Conservation (phyloP, 2,329 filamentous ascomycete species). For the Emydomyces testavorans region DNA sequence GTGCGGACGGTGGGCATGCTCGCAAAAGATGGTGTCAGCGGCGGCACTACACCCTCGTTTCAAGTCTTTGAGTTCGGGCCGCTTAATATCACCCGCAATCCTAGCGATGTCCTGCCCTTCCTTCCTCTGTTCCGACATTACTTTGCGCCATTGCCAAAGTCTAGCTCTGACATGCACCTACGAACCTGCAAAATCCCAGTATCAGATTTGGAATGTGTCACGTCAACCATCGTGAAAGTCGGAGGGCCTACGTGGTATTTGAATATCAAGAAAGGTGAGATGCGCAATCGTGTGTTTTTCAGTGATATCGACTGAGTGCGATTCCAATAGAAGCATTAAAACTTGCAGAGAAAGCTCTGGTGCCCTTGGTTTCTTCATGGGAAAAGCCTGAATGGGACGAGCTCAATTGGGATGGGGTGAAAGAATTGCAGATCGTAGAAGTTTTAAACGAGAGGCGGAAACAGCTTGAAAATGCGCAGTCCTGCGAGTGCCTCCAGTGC, state of each 20-base stretch:
- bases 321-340: conserved; percentile 38
- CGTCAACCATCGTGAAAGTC: conserved; percentile 51
- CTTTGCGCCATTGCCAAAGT: conserved; percentile 56
- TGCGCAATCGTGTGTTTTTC: conserved; percentile 15
- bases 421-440: conserved; percentile 70
- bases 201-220: conserved; percentile 72
- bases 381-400: conserved; percentile 67
- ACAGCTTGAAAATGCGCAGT: conserved; percentile 51
- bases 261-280: conserved; percentile 40
- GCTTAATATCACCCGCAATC: conserved; percentile 56
- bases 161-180: conserved; percentile 54
- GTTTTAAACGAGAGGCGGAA: conserved; percentile 60
- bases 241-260: conserved; percentile 39
- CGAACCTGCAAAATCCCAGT: conserved; percentile 61
- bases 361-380: conserved; percentile 63
- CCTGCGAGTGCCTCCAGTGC: conserved; percentile 57
- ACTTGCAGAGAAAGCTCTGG: conserved; percentile 57
- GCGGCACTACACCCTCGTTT: conserved; percentile 55
- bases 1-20: conserved; percentile 72
- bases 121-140: conserved; percentile 56
- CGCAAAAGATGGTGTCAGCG: conserved; percentile 60
- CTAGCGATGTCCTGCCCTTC: conserved; percentile 80
- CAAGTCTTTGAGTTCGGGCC: conserved; percentile 69
- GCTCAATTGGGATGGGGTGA: conserved; percentile 67
- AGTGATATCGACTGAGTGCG: conserved; percentile 3